phyloP scores from a whole-genome alignment of 768 basidiomycete species.

The Podaxis sp. region DNA sequence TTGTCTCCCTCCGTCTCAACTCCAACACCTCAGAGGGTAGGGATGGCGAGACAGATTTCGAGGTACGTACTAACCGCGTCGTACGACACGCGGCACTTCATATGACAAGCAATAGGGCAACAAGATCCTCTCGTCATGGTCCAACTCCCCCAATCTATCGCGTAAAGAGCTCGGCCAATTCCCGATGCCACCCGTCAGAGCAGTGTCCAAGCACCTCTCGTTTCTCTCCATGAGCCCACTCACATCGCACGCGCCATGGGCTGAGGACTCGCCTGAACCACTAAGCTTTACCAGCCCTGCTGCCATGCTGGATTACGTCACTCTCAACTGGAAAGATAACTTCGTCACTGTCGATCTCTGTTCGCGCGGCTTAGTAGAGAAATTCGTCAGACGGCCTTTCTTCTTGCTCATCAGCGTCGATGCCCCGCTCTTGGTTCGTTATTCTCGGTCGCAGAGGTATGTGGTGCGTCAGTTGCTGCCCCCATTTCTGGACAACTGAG shows the following conservation, averaged over 20 bases:
- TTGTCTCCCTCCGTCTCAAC: slow-evolving; percentile 48
- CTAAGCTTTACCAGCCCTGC: slow-evolving; percentile 45
- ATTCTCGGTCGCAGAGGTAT: slow-evolving; percentile 54
- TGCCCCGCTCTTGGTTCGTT: slow-evolving; percentile 76
- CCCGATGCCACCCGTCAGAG: slow-evolving; percentile 5
- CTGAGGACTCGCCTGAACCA: slow-evolving; percentile 19
- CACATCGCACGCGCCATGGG: slow-evolving; percentile 28
- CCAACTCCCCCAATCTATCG: slow-evolving; percentile 12
- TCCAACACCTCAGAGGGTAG: not conserved
- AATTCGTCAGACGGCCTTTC: slow-evolving; percentile 85
- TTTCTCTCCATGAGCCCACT: slow-evolving; percentile 39
- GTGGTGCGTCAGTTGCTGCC: slow-evolving; percentile 13
- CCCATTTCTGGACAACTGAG: slow-evolving; percentile 3
- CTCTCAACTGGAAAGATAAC: slow-evolving; percentile 74
- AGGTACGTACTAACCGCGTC: not conserved
- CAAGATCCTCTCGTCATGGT: slow-evolving; percentile 2
- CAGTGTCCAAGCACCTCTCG: slow-evolving; percentile 34
- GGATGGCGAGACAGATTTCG: slow-evolving; percentile 8
- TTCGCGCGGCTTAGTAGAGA: slow-evolving; percentile 54
- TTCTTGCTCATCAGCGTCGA: slow-evolving; percentile 84
- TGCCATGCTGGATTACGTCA: slow-evolving; percentile 71
- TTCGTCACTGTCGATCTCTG: slow-evolving; percentile 80
- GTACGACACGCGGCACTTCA: slow-evolving; percentile 5
- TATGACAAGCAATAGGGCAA: slow-evolving; percentile 10
- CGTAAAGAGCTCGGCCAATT: slow-evolving; percentile 14